Evolutionary conservation across 176 grass and related monocot genomes (phyloP).

Genomic region (Carex kokanica): DNA sequence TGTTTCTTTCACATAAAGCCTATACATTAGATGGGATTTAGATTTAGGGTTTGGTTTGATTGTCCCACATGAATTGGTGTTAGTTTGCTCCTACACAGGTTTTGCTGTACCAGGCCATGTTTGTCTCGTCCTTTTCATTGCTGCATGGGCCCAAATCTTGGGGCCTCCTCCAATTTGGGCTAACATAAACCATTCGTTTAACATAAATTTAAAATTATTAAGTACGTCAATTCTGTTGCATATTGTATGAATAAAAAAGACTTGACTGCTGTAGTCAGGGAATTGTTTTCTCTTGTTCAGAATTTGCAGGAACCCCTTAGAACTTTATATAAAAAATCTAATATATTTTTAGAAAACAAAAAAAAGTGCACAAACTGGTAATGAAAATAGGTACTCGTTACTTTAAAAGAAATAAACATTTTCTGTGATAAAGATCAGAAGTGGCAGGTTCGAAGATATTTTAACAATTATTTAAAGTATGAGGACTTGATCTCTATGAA

Average conservation of each 20-base stretch:
- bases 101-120: conserved; percentile 6
- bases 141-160: not conserved
- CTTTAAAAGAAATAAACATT: not conserved
- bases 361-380: not conserved
- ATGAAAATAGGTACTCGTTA: not conserved
- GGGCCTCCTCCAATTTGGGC: not conserved
- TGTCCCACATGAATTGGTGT: not conserved
- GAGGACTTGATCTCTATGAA: no score
- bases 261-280: no score
- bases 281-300: not conserved
- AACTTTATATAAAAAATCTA: not conserved
- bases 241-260: not conserved
- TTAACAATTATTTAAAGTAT: no score
- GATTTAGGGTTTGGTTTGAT: conserved; percentile 3
- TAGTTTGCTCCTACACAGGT: not conserved
- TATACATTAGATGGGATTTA: not conserved
- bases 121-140: not conserved
- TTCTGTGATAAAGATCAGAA: no score
- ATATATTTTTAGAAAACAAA: not conserved
- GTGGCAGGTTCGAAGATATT: no score
- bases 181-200: not conserved
- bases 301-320: not conserved
- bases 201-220: not conserved
- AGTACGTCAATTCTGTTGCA: not conserved
- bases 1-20: conserved; percentile 7